These are phyloP conservation scores for Kokia cookei DNA, from an alignment of 441 rosid species.

Conservation along the genomic window DNA sequence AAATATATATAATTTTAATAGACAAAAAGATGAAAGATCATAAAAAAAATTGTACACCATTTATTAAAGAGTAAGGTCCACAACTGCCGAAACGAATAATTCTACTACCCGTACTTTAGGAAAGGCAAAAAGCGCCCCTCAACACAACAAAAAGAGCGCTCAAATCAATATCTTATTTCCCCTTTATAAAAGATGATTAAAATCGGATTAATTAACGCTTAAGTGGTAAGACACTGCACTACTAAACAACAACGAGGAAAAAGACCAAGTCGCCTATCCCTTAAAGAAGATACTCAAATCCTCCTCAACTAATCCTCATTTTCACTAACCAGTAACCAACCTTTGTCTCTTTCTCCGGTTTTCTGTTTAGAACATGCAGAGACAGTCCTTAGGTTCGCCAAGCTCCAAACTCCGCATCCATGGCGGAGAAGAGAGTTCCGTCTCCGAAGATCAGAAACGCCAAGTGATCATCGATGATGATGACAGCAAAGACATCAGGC, in stretches of 20 bases:
- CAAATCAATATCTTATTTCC: background rate
- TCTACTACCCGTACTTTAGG: background rate
- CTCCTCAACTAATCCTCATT: background rate
- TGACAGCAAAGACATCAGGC: conserved; percentile 42
- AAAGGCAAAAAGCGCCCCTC: background rate
- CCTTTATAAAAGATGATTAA: background rate
- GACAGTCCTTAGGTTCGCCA: conserved; percentile 80
- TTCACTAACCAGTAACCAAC: background rate
- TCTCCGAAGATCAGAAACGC: background rate
- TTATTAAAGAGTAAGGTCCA: background rate
- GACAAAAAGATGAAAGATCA: background rate
- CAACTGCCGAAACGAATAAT: background rate
- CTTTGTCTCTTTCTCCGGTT: background rate
- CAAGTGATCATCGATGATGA: conserved; percentile 27
- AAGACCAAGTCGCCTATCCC: background rate
- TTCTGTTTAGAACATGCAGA: conserved; percentile 45
- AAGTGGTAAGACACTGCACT: background rate
- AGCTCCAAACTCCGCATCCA: conserved; percentile 55
- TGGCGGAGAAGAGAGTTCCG: conserved; percentile 23
- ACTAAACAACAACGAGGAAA: background rate
- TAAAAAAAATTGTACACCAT: background rate
- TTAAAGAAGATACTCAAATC: background rate
- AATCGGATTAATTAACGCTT: background rate
- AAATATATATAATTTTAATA: background rate
- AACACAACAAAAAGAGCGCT: background rate